These are phyloP conservation scores for Malania oleifera DNA, from an alignment of 164 flowering plant genomes.

Conservation along the genomic window DNA sequence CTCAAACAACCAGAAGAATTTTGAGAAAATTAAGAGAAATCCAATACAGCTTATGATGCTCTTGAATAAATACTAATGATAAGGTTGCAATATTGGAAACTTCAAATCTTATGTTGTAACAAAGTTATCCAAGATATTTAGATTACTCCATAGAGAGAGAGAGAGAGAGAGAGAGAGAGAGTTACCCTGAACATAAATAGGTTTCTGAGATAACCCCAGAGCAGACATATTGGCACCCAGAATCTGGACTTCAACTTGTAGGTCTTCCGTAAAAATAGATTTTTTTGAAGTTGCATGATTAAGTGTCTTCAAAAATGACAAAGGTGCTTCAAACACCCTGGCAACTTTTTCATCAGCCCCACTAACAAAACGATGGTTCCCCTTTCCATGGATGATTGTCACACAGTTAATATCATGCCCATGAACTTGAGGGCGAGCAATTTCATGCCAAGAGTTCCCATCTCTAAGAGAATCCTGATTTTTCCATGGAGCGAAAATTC, in stretches of 20 bases:
- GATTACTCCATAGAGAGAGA: too few species aligned
- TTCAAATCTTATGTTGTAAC: too few species aligned
- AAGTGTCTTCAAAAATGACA: constrained; percentile 84
- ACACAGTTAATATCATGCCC: constrained; percentile 97
- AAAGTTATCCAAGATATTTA: background rate
- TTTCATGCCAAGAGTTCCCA: constrained; percentile 74
- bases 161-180: constrained; percentile 10
- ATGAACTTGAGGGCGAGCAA: constrained; percentile 98
- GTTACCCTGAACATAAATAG: constrained; percentile 73
- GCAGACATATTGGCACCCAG: constrained; percentile 99
- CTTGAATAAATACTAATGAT: too few species aligned
- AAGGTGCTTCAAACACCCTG: constrained; percentile 93
- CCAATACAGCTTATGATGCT: too few species aligned
- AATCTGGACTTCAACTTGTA: constrained; percentile 52
- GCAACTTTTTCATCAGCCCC: constrained; percentile 99
- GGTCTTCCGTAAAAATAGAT: constrained; percentile 36
- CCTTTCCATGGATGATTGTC: constrained; percentile 69
- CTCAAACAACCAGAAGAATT: too few species aligned
- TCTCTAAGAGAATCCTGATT: constrained; percentile 25
- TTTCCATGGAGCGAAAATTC: constrained; percentile 82
- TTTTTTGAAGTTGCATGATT: constrained; percentile 42
- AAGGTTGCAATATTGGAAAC: too few species aligned
- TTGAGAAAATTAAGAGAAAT: too few species aligned
- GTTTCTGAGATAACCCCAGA: constrained; percentile 94
- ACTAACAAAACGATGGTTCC: constrained; percentile 85